Base-by-base conservation (phyloP, 202 grass and related monocot species). In the Schoenoplectus triqueter region DNA sequence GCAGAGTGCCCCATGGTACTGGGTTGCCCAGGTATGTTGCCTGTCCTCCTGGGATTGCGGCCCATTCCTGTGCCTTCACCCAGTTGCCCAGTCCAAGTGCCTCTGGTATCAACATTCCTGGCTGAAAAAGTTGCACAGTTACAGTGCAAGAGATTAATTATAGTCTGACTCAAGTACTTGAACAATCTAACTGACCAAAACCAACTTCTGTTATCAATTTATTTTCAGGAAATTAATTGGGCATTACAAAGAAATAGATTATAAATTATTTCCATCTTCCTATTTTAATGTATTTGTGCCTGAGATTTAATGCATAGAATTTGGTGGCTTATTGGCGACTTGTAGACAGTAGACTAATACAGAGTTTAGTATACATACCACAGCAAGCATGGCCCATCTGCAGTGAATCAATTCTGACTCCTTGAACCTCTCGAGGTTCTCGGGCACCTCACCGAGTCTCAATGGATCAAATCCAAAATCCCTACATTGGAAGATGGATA, bases 371-470 rank as follows among this genome's bases (percentile, higher is more conserved):
- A 50, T 65, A 57, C 71, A 19, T 89, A 97, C 94, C 82, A 99
- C 97, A 2, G 91, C 92, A 21, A 95, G 93, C 97, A 99, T 99
- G 11, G 97, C 97, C 97, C 97, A 99, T 40, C 97, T 87, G 93
- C 97, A 99, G 93, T 99, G 97, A 89, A 94, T 94, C 62, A 99
- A 84, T 86, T 99, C 97, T 1, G 97, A 99, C 84, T 99, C 96
- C 87, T 94, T 99, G 97, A 94, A 99, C 87, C 97, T 87, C 91
- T 99, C 97, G 48, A 99, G 91, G 80, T 99, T 99, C 89, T 86
- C 90, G 20, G 97, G 97, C 31, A 99, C 97, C 6, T 88, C 89
- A 1, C 88, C 97, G 1, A 99, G 97, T 2, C 97, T 86, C 1
- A 99, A 86, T 0, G 96, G 97, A 85, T 99, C 97, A 84, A 99